A percentile compares a stretch with the other conserved stretches of the same genome.
phyloP scores from a whole-genome alignment of 2,329 filamentous ascomycete genomes.

The Dactylonectria estremocensis region DNA sequence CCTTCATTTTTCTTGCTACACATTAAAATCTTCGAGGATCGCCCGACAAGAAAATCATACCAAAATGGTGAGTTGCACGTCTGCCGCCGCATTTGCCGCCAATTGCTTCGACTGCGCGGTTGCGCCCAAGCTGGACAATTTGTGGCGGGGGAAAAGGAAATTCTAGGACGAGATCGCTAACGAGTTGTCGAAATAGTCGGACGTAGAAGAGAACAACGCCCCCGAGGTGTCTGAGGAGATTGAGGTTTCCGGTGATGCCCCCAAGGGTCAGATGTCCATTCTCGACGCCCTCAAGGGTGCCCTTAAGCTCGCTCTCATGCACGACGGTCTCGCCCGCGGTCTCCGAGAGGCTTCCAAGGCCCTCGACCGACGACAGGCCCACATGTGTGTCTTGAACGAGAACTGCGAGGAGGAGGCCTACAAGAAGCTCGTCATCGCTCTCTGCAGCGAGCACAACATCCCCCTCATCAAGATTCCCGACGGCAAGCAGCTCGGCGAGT shows the following conservation, averaged over 20 bases:
- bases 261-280: constrained; percentile 96
- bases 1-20: constrained; percentile 51
- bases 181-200: constrained; percentile 76
- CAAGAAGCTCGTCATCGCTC: constrained; percentile 99
- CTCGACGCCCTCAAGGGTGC: constrained; percentile 99
- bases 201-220: constrained; percentile 99
- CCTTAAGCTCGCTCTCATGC: constrained; percentile 98
- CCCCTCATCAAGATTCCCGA: constrained; percentile 99
- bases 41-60: constrained; percentile 70
- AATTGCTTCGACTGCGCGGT: constrained; percentile 37
- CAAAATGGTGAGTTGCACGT: constrained; percentile 71
- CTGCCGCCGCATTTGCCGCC: constrained; percentile 11
- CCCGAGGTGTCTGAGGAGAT: constrained; percentile 90
- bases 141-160: constrained; percentile 21
- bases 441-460: constrained; percentile 99
- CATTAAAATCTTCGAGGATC: constrained; percentile 76
- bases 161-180: constrained; percentile 41
- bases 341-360: constrained; percentile 99
- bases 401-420: constrained; percentile 99
- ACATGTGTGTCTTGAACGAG: constrained; percentile 99
- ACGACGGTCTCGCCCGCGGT: constrained; percentile 98
- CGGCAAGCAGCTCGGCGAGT: constrained; percentile 99
- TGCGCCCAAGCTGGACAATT: constrained; percentile 9
- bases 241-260: constrained; percentile 94
- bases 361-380: constrained; percentile 97